Conservation (phyloP, 768 basidiomycete genomes). For the Leccinum ochraceum region DNA sequence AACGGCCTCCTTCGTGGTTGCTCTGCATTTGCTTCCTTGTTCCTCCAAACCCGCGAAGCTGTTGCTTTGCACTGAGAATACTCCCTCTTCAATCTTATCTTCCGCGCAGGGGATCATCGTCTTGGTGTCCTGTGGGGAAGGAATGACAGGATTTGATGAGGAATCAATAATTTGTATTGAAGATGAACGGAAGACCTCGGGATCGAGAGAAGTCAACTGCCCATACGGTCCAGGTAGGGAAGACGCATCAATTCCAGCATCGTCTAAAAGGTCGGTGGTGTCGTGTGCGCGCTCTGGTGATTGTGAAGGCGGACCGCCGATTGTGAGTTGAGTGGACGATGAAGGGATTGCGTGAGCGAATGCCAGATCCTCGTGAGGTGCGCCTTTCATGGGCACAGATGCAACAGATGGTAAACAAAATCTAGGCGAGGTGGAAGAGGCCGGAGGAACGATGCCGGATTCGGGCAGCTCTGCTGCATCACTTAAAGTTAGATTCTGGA, state of each 20-base stretch:
- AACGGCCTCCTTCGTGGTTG: slow-evolving; percentile 19
- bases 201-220: slow-evolving; percentile 7
- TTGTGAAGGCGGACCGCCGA: slow-evolving; percentile 27
- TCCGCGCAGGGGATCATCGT: neutral
- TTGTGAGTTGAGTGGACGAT: slow-evolving; percentile 10
- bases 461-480: slow-evolving; percentile 5
- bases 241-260: slow-evolving; percentile 7
- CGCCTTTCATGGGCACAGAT: slow-evolving; percentile 5
- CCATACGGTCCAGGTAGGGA: slow-evolving; percentile 2
- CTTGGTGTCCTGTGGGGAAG: slow-evolving; percentile 3
- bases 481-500: slow-evolving; percentile 2
- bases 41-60: neutral
- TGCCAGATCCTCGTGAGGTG: slow-evolving; percentile 1
- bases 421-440: slow-evolving; percentile 44
- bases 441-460: slow-evolving; percentile 18
- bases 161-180: slow-evolving; percentile 7
- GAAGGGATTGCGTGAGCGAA: slow-evolving; percentile 7
- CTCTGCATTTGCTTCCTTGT: slow-evolving; percentile 36
- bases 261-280: slow-evolving; percentile 3
- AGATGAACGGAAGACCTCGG: neutral
- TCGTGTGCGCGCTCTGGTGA: slow-evolving; percentile 22
- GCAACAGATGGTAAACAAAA: slow-evolving; percentile 36
- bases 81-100: neutral
- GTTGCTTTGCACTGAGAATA: neutral
- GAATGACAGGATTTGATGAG: neutral